Conservation (phyloP, 768 basidiomycete species). For the Postia placenta region DNA sequence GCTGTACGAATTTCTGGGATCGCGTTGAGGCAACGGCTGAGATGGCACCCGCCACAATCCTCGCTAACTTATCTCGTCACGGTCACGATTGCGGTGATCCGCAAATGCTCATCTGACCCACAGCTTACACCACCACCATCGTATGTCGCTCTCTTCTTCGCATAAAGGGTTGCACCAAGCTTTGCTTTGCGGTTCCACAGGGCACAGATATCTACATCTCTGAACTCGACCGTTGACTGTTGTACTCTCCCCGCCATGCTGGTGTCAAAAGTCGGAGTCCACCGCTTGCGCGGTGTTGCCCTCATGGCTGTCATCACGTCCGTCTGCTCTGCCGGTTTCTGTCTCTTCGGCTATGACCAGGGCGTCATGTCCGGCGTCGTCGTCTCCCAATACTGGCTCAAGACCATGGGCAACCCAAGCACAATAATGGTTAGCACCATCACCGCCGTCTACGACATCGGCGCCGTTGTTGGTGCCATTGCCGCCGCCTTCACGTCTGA, state of each 20-base stretch:
- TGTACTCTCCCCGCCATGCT: not conserved
- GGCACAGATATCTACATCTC: too few species aligned
- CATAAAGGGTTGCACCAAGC: too few species aligned
- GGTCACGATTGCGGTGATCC: too few species aligned
- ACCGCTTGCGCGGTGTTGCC: not conserved
- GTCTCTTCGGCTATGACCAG: slow-evolving; percentile 33
- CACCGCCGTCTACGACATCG: slow-evolving; percentile 9
- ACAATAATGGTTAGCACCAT: slow-evolving; percentile 9
- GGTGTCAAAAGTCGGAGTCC: not conserved
- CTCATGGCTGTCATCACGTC: slow-evolving; percentile 6
- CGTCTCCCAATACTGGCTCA: slow-evolving; percentile 6
- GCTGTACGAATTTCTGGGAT: too few species aligned
- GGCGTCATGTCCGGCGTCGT: slow-evolving; percentile 39
- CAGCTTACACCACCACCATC: too few species aligned
- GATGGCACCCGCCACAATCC: too few species aligned
- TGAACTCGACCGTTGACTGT: too few species aligned
- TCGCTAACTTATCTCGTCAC: too few species aligned
- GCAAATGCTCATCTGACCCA: too few species aligned
- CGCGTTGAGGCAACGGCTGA: too few species aligned
- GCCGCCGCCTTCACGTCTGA: slow-evolving; percentile 6
- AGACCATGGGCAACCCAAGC: slow-evolving; percentile 6
- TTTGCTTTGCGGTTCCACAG: too few species aligned
- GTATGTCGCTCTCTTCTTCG: too few species aligned
- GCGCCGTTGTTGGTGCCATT: slow-evolving; percentile 5
- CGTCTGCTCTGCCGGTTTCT: slow-evolving; percentile 33